Evolutionary conservation across 768 basidiomycete species (phyloP), one percentile per base, ranked within the genome.

Genomic region (Kwoniella mangroviensis): DNA sequence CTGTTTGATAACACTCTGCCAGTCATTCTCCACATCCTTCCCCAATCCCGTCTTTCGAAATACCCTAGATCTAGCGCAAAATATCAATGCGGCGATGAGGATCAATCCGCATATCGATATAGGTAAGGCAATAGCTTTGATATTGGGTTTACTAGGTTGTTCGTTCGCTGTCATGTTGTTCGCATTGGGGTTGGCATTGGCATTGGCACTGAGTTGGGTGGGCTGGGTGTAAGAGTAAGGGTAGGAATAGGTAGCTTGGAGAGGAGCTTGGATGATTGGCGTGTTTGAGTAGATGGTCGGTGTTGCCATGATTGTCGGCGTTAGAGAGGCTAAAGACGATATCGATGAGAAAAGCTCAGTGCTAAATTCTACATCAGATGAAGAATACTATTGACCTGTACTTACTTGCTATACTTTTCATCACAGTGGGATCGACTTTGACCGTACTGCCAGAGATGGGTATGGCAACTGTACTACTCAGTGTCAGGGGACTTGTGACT

Each of bases 41-140:
- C 45, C 70, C 28, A 61, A 42, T 7, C 63, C 54, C 10, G 62
- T 52, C 24, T 66, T 66, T 34, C 68, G 17, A 21, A 69, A 65
- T 19, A 59, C 15, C 61, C 49, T 68, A 6, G 55, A 57, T 24
- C 70, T 28, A 1, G 70, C 67, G 52, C 73, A 74, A 34, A 59
- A 74, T 1, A 74, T 62, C 56, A 74, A 28, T 12, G 69, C 66
- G 22, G 54, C 28, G 17, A 74, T 40, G 4, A 59, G 60, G 26
- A 74, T 74, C 34, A 71, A 34, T 7, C 73, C 73, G 41, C 69
- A 71, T 2, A 74, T 34, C 4, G 70, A 63, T 9, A 74, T 53
- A 5, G 73, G 73, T 10, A 74, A 61, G 17, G 70, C 73, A 42
- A 74, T 74, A n/a, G 70, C 73, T 26, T 53, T 62, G 6, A 58